phyloP scores from a whole-genome alignment of 805 yeast genomes.

The Torulaspora delbrueckii region DNA sequence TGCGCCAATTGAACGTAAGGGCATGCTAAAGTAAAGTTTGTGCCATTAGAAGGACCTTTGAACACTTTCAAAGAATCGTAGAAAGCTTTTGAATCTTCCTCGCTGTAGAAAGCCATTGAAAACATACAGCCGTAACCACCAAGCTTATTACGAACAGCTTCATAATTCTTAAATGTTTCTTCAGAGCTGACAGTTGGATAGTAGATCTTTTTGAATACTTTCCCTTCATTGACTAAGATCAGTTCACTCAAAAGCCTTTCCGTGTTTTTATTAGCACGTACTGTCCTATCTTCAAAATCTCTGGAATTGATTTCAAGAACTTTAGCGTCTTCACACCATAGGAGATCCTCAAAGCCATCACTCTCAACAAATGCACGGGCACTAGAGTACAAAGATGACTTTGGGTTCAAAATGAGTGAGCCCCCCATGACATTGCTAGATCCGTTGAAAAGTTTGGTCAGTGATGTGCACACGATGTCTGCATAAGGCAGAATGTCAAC shows the following conservation, averaged over 20 bases:
- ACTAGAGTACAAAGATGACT: conserved; percentile 42
- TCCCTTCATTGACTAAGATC: conserved; percentile 10
- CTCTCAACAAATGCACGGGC: conserved; percentile 48
- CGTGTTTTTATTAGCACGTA: conserved; percentile 46
- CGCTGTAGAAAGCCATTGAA: conserved; percentile 9
- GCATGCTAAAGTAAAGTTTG: conserved; percentile 80
- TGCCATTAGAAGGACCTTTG: conserved; percentile 85
- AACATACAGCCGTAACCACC: conserved; percentile 17
- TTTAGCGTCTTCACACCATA: conserved; percentile 91
- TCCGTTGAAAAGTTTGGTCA: conserved; percentile 89
- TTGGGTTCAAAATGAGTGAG: conserved; percentile 65
- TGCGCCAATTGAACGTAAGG: conserved; percentile 84
- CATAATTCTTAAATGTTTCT: conserved; percentile 11
- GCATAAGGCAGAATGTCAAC: conserved; percentile 69
- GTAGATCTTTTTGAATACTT: conserved; percentile 7
- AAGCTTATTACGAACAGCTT: conserved; percentile 6
- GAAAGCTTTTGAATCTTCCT: conserved; percentile 9
- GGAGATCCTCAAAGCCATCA: conserved; percentile 53
- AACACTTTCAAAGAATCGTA: conserved; percentile 11
- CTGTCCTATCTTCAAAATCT: conserved; percentile 63
- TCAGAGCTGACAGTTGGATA: conserved; percentile 12
- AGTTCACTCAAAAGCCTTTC: conserved; percentile 16
- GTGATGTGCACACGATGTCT: conserved; percentile 80
- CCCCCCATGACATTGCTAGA: conserved; percentile 95
- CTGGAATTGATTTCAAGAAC: conserved; percentile 84